A percentile compares a stretch with the other conserved stretches of the same genome.
phyloP scores from a whole-genome alignment of 345 rosid genomes.

The Boechera retrofracta region DNA sequence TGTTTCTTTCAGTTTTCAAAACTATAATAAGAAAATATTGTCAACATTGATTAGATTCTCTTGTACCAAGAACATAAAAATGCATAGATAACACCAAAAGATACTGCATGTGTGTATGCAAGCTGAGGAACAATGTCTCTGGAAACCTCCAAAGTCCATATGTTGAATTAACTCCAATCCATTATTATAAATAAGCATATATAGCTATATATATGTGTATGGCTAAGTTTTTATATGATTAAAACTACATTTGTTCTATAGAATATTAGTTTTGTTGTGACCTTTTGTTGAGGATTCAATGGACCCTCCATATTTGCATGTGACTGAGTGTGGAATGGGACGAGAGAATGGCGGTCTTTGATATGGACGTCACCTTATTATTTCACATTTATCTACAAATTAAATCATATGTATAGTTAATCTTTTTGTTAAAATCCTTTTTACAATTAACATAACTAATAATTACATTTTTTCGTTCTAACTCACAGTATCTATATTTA shows the following conservation, averaged over 20 bases:
- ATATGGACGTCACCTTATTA: constrained; percentile 39
- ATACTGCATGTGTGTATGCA: constrained; percentile 49
- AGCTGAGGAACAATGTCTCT: constrained; percentile 44
- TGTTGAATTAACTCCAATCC: constrained; percentile 36
- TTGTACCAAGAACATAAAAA: constrained; percentile 42
- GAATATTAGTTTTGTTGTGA: constrained; percentile 41
- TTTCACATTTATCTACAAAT: constrained; percentile 27
- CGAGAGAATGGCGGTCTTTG: constrained; percentile 44
- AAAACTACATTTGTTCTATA: constrained; percentile 31
- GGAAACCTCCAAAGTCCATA: constrained; percentile 43
- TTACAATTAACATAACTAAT: background rate
- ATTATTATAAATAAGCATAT: background rate
- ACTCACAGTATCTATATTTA: background rate
- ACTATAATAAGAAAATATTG: constrained; percentile 15
- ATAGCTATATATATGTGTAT: background rate
- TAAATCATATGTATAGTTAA: background rate
- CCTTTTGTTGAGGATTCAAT: constrained; percentile 46
- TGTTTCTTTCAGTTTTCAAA: constrained; percentile 14
- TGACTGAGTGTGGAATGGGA: constrained; percentile 45
- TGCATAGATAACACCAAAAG: constrained; percentile 45
- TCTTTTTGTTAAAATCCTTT: background rate
- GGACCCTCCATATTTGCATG: constrained; percentile 51
- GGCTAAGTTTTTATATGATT: constrained; percentile 24
- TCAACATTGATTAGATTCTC: constrained; percentile 43
- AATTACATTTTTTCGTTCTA: background rate